Conservation (phyloP, 768 basidiomycete species). For the Boletus patriciae region DNA sequence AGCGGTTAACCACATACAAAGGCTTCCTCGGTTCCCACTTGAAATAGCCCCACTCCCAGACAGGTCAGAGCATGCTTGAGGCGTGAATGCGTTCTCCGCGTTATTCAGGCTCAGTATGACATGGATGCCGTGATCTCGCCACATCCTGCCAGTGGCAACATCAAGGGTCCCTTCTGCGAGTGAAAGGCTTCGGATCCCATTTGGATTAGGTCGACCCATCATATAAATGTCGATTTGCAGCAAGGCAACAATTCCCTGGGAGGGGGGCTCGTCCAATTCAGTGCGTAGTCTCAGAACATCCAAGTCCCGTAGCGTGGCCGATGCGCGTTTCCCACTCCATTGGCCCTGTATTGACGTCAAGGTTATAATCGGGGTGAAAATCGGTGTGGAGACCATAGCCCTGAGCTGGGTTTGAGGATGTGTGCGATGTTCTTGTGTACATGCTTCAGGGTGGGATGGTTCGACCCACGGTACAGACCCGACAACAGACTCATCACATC, state of each 20-base stretch:
- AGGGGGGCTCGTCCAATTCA: conserved; percentile 42
- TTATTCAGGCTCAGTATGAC: conserved; percentile 64
- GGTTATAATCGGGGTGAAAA: conserved; percentile 70
- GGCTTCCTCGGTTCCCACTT: conserved; percentile 52
- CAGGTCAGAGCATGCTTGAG: conserved; percentile 61
- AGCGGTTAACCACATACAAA: conserved; percentile 39
- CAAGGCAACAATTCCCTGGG: conserved; percentile 53
- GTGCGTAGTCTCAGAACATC: conserved; percentile 43
- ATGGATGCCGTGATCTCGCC: conserved; percentile 44
- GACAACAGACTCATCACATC: conserved; percentile 48
- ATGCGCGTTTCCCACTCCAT: conserved; percentile 60
- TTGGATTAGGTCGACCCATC: conserved; percentile 46
- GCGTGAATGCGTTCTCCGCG: conserved; percentile 67
- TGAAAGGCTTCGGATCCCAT: conserved; percentile 28
- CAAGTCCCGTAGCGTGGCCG: conserved; percentile 61
- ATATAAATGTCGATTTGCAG: conserved; percentile 70
- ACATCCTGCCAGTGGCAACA: conserved; percentile 42
- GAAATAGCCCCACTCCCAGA: conserved; percentile 59
- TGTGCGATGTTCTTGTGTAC: conserved; percentile 54
- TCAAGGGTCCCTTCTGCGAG: conserved; percentile 55
- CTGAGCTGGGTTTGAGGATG: conserved; percentile 49
- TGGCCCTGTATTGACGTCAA: conserved; percentile 49
- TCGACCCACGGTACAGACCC: conserved; percentile 71
- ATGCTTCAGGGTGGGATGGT: conserved; percentile 42
- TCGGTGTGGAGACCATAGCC: conserved; percentile 45